phyloP scores from a whole-genome alignment of 257 asterid species.

The Linaria vulgaris region DNA sequence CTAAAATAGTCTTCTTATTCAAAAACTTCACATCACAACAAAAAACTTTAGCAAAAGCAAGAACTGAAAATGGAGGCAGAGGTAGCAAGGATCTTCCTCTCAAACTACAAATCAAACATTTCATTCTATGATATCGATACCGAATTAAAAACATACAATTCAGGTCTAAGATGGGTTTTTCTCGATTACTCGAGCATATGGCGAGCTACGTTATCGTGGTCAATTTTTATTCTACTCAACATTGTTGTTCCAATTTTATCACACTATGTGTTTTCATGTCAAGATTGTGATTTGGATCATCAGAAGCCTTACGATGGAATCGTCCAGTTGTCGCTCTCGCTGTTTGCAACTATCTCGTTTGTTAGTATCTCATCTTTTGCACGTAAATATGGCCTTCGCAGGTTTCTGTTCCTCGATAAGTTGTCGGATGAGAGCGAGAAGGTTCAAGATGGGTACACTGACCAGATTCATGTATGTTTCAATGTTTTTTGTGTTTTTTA shows the following conservation, averaged over 20 bases:
- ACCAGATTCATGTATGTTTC: constrained; percentile 63
- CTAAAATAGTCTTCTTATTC: neutral
- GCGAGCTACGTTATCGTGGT: constrained; percentile 83
- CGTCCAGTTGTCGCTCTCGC: constrained; percentile 69
- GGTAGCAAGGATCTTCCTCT: constrained; percentile 29
- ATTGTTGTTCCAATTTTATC: constrained; percentile 71
- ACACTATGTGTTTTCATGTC: constrained; percentile 64
- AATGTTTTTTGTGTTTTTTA: neutral
- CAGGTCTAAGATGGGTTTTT: constrained; percentile 72
- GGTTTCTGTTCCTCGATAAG: constrained; percentile 75
- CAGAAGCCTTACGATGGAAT: constrained; percentile 61
- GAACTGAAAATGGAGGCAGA: constrained; percentile 40
- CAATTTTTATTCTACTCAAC: constrained; percentile 64
- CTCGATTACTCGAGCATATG: constrained; percentile 70
- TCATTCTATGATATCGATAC: constrained; percentile 30
- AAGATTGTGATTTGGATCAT: constrained; percentile 57
- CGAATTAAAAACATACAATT: constrained; percentile 51
- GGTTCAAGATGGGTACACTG: constrained; percentile 65
- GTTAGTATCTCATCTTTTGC: constrained; percentile 63
- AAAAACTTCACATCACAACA: too few species aligned
- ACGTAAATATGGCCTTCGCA: constrained; percentile 67
- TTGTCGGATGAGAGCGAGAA: constrained; percentile 62
- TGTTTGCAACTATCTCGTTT: constrained; percentile 65
- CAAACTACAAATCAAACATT: constrained; percentile 27
- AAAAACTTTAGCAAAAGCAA: neutral